Percentiles rank a stretch among this genome's conserved stretches.
These are phyloP conservation scores for Tothia fuscella DNA, from an alignment of 2,329 filamentous ascomycete species.

Conservation along the genomic window DNA sequence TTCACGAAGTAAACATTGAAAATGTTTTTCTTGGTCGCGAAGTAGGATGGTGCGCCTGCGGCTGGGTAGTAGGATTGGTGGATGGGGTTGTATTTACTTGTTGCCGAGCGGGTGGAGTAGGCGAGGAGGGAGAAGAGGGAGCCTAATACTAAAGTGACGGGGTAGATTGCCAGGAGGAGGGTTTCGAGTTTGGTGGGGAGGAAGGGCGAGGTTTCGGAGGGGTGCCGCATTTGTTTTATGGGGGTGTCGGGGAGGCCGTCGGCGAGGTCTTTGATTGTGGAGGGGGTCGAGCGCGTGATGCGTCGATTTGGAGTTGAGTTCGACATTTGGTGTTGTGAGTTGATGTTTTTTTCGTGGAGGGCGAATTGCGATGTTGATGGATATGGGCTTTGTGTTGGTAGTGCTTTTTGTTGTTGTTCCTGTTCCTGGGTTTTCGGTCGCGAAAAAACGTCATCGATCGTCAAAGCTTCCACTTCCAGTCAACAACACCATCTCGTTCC, in stretches of 20 bases:
- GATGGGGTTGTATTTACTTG: conserved; percentile 53
- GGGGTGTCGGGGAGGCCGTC: background rate
- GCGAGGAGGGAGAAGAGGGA: conserved; percentile 70
- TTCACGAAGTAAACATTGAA: conserved; percentile 95
- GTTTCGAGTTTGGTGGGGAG: conserved; percentile 60
- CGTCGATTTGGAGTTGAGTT: too few relatives aligned
- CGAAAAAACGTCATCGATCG: too few relatives aligned
- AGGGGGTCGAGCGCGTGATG: background rate
- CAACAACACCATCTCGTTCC: too few relatives aligned
- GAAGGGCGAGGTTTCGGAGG: conserved; percentile 34
- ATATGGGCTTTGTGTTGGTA: too few relatives aligned
- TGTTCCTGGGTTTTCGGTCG: too few relatives aligned
- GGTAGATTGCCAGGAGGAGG: conserved; percentile 58
- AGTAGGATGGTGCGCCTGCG: conserved; percentile 62
- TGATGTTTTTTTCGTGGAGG: too few relatives aligned
- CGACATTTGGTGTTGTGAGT: too few relatives aligned
- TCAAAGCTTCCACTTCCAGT: too few relatives aligned
- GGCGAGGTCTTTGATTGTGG: background rate
- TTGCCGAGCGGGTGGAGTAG: conserved; percentile 62
- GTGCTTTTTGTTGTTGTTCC: too few relatives aligned
- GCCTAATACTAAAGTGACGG: conserved; percentile 65
- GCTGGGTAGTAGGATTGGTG: conserved; percentile 49
- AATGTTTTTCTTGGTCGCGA: conserved; percentile 84
- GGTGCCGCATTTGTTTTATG: conserved; percentile 3
- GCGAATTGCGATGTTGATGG: too few relatives aligned